phyloP scores from a whole-genome alignment of 1,284 basidiomycete genomes.

The Ceratobasidium papillatum region DNA sequence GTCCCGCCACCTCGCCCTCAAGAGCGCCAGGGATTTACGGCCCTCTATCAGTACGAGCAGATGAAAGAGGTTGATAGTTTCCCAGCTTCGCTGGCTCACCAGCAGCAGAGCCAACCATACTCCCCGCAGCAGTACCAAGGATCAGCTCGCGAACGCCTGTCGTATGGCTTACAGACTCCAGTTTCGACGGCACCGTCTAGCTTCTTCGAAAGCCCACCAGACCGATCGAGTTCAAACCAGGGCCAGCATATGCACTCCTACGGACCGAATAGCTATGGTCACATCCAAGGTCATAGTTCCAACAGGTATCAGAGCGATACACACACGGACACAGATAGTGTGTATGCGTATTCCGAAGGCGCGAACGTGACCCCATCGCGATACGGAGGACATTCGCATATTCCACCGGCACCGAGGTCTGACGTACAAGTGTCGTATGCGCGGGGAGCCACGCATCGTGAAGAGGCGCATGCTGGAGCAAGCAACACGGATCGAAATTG shows the following conservation, averaged over 20 bases:
- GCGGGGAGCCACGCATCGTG: neutral
- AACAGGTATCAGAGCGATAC: constrained; percentile 21
- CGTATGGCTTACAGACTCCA: constrained; percentile 18
- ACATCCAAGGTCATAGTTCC: neutral
- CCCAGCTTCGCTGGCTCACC: constrained; percentile 4
- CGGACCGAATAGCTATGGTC: neutral
- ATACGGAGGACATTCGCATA: neutral
- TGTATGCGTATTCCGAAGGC: constrained; percentile 37
- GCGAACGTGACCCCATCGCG: constrained; percentile 28
- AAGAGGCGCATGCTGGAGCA: neutral
- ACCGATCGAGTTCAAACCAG: neutral
- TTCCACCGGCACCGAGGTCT: neutral
- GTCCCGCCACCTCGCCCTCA: neutral
- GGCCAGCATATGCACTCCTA: neutral
- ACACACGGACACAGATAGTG: constrained; percentile 22
- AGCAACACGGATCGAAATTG: neutral
- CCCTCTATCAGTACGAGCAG: neutral
- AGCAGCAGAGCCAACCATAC: neutral
- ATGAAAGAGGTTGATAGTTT: neutral
- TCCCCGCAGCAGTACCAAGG: neutral
- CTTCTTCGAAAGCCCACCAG: constrained; percentile 18
- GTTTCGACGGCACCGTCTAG: constrained; percentile 14
- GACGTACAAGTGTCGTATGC: neutral
- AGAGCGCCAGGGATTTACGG: constrained; percentile 21
- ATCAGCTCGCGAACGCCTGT: neutral